Evolutionary conservation across 306 rosid species (phyloP).

Genomic region (Corylus heterophylla): DNA sequence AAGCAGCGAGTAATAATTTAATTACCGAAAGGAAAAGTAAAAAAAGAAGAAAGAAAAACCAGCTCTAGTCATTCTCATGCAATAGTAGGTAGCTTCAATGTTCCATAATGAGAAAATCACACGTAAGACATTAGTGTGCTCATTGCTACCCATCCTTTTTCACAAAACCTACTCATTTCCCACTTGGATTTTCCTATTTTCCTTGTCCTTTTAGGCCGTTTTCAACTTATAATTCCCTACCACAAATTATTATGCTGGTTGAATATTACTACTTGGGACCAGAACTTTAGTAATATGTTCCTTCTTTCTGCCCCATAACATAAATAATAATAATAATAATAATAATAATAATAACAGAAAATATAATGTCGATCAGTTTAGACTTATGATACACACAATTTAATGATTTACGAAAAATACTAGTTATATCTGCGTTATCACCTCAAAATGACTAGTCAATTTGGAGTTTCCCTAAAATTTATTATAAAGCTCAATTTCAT

Average conservation of each 20-base stretch:
- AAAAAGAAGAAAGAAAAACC: background rate
- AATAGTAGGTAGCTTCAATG: background rate
- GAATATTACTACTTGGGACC: too few species aligned
- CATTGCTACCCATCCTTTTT: conserved; percentile 42
- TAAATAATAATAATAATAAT: too few species aligned
- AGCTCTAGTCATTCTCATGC: background rate
- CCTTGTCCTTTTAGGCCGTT: background rate
- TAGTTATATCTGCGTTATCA: too few species aligned
- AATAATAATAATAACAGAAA: too few species aligned
- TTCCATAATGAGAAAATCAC: conserved; percentile 19
- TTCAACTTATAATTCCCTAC: background rate
- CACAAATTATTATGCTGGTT: background rate
- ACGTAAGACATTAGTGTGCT: conserved; percentile 23
- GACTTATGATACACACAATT: too few species aligned
- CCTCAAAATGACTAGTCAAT: too few species aligned
- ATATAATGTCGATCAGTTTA: too few species aligned
- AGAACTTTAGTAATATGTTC: too few species aligned
- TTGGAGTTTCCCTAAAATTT: too few species aligned
- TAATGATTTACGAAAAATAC: too few species aligned
- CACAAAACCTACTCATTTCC: conserved; percentile 49
- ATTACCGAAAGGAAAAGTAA: background rate
- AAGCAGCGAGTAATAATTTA: background rate
- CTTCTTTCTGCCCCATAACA: too few species aligned
- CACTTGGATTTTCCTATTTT: conserved; percentile 28
- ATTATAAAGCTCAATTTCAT: too few species aligned